phyloP scores from a whole-genome alignment of 1,284 basidiomycete species.

The Schizophyllum amplum region DNA sequence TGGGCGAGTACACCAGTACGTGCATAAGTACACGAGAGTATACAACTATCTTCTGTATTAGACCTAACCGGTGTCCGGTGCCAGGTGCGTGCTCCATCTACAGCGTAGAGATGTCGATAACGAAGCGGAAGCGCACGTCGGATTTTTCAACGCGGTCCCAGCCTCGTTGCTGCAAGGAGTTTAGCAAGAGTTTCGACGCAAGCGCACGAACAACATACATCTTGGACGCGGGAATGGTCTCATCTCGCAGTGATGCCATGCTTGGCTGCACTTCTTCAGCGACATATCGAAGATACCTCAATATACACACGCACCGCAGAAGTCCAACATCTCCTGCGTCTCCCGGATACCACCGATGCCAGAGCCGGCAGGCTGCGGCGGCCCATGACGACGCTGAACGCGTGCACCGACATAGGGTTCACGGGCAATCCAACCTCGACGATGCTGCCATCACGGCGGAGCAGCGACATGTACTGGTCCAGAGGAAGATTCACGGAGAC shows the following conservation, averaged over 20 bases:
- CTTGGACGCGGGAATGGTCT: slow-evolving; percentile 7
- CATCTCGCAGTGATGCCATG: slow-evolving; percentile 4
- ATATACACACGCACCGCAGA: background rate
- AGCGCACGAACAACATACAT: background rate
- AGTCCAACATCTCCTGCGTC: slow-evolving; percentile 8
- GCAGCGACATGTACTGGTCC: background rate
- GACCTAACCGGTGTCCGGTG: background rate
- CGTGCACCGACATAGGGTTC: background rate
- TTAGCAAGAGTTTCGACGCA: background rate
- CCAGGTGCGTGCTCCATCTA: background rate
- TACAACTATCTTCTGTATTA: background rate
- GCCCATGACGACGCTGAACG: background rate
- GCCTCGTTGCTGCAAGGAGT: background rate
- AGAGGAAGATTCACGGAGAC: slow-evolving; percentile 5
- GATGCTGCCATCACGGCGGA: slow-evolving; percentile 6
- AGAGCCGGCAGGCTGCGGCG: slow-evolving; percentile 2
- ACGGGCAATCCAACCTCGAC: slow-evolving; percentile 6
- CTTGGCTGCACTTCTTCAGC: background rate
- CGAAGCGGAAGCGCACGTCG: slow-evolving; percentile 5
- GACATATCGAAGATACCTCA: background rate
- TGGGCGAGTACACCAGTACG: no score
- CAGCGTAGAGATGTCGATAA: slow-evolving; percentile 7
- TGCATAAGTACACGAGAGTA: no score
- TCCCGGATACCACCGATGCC: slow-evolving; percentile 6
- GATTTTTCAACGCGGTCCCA: slow-evolving; percentile 7